Percentiles rank a stretch among this genome's conserved stretches.
Conservation (phyloP, 1,284 basidiomycete species). For the Volvariella surrecta region DNA sequence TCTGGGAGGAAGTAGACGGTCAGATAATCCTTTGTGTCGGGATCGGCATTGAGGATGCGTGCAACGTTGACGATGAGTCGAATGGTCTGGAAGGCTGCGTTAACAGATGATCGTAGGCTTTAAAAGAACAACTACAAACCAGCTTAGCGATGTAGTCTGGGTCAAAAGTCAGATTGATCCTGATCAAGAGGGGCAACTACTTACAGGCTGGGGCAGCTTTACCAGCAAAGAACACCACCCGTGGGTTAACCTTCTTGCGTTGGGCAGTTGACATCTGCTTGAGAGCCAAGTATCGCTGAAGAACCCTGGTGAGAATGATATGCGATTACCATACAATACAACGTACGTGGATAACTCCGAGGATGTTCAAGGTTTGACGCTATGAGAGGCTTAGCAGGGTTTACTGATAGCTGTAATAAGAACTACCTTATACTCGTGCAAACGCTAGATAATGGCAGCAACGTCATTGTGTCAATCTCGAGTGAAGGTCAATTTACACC, state of each 20-base stretch:
- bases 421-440: constrained; percentile 81
- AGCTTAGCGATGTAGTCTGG: constrained; percentile 74
- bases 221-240: constrained; percentile 86
- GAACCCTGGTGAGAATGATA: constrained; percentile 9
- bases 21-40: constrained; percentile 78
- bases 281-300: constrained; percentile 70
- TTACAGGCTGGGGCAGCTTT: constrained; percentile 78
- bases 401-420: neutral
- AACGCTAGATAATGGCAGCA: constrained; percentile 34
- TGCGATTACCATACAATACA: neutral
- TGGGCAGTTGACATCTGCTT: constrained; percentile 74
- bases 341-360: constrained; percentile 78
- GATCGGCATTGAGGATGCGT: constrained; percentile 77
- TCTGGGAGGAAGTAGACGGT: constrained; percentile 83
- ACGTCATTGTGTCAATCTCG: constrained; percentile 1
- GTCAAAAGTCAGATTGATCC: constrained; percentile 2
- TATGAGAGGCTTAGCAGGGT: constrained; percentile 18
- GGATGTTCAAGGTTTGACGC: constrained; percentile 81
- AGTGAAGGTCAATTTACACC: constrained; percentile 9
- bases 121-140: constrained; percentile 25
- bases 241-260: constrained; percentile 72
- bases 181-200: constrained; percentile 16
- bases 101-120: constrained; percentile 4
- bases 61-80: constrained; percentile 87
- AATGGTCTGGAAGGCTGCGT: constrained; percentile 53